Evolutionary conservation across 805 yeast species (phyloP).

Genomic region (Candida saitoana): DNA sequence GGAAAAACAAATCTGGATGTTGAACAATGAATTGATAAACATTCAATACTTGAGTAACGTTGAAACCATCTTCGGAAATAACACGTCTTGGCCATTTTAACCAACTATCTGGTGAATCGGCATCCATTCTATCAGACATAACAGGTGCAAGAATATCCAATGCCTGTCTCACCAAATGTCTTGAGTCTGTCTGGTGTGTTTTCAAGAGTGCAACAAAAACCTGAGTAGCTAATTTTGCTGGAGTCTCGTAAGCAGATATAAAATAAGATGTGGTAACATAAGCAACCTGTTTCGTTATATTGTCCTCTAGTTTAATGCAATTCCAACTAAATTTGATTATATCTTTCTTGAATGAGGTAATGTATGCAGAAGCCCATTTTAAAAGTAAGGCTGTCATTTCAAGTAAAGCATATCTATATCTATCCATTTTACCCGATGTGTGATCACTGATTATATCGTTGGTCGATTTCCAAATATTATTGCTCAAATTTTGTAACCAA

Average conservation of each 20-base stretch:
- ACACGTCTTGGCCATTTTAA: constrained; percentile 93
- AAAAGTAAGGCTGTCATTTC: constrained; percentile 78
- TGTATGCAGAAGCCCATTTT: constrained; percentile 57
- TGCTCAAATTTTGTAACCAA: constrained; percentile 66
- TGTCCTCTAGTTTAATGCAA: constrained; percentile 82
- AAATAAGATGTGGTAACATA: constrained; percentile 84
- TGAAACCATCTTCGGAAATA: constrained; percentile 83
- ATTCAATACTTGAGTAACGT: constrained; percentile 77
- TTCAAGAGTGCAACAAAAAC: constrained; percentile 86
- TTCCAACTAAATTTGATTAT: constrained; percentile 94
- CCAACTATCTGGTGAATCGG: constrained; percentile 65
- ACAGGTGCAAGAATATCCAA: constrained; percentile 86
- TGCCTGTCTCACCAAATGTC: constrained; percentile 80
- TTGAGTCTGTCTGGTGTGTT: constrained; percentile 80
- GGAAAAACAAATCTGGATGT: constrained; percentile 79
- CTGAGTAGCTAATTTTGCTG: constrained; percentile 82
- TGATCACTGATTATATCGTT: constrained; percentile 48
- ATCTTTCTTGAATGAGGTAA: constrained; percentile 68
- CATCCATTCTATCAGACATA: constrained; percentile 60
- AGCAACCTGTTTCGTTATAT: constrained; percentile 86
- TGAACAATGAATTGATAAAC: constrained; percentile 86
- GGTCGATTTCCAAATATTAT: constrained; percentile 69
- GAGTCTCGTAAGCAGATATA: constrained; percentile 83
- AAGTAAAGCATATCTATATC: constrained; percentile 69
- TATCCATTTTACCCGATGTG: constrained; percentile 68